These are phyloP conservation scores for Trichosporon sp. DNA, from an alignment of 1,284 basidiomycete genomes.

Conservation along the genomic window DNA sequence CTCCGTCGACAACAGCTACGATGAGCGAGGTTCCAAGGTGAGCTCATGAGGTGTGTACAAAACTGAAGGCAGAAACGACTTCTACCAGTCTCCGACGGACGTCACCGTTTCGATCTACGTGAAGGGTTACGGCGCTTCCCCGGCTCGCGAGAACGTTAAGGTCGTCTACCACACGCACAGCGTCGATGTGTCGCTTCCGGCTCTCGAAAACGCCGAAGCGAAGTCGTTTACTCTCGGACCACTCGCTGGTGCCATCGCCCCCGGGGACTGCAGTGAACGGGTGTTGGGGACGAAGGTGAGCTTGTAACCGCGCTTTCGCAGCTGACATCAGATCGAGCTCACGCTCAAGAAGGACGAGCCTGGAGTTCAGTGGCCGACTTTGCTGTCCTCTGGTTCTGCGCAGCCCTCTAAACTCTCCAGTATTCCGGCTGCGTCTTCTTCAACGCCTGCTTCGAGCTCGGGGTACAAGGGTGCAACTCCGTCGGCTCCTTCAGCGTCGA, in stretches of 20 bases:
- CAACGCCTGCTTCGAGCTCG: not conserved
- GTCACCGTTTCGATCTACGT: constrained; percentile 77
- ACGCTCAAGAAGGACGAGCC: constrained; percentile 45
- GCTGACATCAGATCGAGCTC: constrained; percentile 48
- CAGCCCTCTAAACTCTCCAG: not conserved
- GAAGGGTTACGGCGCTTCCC: constrained; percentile 61
- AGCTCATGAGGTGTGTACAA: not conserved
- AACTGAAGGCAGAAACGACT: constrained; percentile 66
- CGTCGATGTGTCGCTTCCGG: constrained; percentile 58
- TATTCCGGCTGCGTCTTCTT: not conserved
- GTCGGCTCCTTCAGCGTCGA: constrained; percentile 3
- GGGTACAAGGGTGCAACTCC: constrained; percentile 1
- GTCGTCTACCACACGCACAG: constrained; percentile 58
- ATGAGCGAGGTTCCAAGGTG: constrained; percentile 14
- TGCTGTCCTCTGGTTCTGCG: constrained; percentile 35
- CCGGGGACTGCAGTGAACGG: constrained; percentile 65
- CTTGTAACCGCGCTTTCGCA: constrained; percentile 59
- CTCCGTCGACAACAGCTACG: not conserved
- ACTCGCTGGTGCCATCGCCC: constrained; percentile 75
- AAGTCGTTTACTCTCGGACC: constrained; percentile 61
- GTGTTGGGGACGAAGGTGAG: constrained; percentile 81
- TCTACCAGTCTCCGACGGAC: constrained; percentile 78
- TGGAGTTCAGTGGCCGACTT: constrained; percentile 67
- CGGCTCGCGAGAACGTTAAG: constrained; percentile 65
- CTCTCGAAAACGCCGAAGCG: constrained; percentile 66